Evolutionary conservation across 805 yeast genomes (phyloP).

Genomic region (Myxozyma mucilagina): DNA sequence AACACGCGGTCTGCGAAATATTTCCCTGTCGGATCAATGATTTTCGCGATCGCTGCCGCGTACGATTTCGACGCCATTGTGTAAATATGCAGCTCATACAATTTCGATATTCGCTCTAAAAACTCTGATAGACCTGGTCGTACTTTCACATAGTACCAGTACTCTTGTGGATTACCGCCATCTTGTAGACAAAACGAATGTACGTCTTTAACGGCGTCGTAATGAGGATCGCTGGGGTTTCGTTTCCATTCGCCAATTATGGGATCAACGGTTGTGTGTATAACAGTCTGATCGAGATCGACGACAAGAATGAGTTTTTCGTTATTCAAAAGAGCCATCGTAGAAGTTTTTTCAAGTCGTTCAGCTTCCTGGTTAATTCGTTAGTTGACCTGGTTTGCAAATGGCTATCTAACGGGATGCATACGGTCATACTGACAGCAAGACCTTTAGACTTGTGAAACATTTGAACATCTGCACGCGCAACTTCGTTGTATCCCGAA

Average conservation of each 20-base stretch:
- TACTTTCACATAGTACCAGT: slow-evolving; percentile 85
- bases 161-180: slow-evolving; percentile 37
- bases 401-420: not conserved
- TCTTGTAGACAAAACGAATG: slow-evolving; percentile 75
- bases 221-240: slow-evolving; percentile 82
- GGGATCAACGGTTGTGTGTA: slow-evolving; percentile 97
- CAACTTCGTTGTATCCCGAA: slow-evolving; percentile 63
- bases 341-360: slow-evolving; percentile 69
- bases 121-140: slow-evolving; percentile 85
- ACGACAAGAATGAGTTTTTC: slow-evolving; percentile 84
- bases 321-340: slow-evolving; percentile 59
- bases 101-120: slow-evolving; percentile 58
- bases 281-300: slow-evolving; percentile 95
- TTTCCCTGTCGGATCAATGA: slow-evolving; percentile 85
- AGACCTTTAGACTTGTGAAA: slow-evolving; percentile 84
- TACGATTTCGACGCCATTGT: slow-evolving; percentile 98
- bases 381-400: too few relatives aligned
- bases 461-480: slow-evolving; percentile 83
- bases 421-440: slow-evolving; percentile 60
- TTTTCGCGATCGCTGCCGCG: slow-evolving; percentile 83
- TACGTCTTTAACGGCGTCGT: slow-evolving; percentile 81
- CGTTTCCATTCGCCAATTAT: slow-evolving; percentile 95
- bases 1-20: slow-evolving; percentile 89
- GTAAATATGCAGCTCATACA: slow-evolving; percentile 89
- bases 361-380: slow-evolving; percentile 65